Base-by-base conservation (phyloP, 768 basidiomycete species). In the Termitomyces bulborhizus region DNA sequence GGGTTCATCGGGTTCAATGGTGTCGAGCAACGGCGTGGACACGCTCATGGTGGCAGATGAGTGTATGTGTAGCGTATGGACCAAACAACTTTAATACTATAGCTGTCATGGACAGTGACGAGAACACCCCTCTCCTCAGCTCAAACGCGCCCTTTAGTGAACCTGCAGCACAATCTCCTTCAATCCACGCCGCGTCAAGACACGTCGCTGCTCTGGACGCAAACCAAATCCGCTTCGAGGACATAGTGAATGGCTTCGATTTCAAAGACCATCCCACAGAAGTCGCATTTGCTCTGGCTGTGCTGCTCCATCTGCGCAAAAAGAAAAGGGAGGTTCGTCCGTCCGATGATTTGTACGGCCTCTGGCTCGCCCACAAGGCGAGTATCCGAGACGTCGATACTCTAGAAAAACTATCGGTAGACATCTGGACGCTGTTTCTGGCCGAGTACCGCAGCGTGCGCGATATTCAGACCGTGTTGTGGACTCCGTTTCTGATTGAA, bases 1-100 rank as follows among this genome's bases (percentile, higher is more conserved):
- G 51, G 73, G 75, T 42, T 93, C 92, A 69, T 96, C 93, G 31
- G 93, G 84, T 68, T 95, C 93, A 54, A 96, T 96, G 34, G 88
- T 90, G 56, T 86, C 78, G 45, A 92, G 75, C 48, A 92, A 73
- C 21, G 89, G 87, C 31, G 83, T 78, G 29, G 77, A 72, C 51
- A 73, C 74, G 70, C 78, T 83, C 85, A 71, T 67, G 45, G 49
- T 36, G 53, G 53, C 37, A 31, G 45, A n/a, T 16, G 12, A 27
- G 18, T 11, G 21, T 27, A 27, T 36, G 15, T 12, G 12, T n/a
- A n/a, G 36, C 3, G 12, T 12, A 53, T 46, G 21, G 45, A 34
- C 42, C 60, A 61, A 62, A 62, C 52, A 62, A 51, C 52, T 15
- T 3, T 16, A 21, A 18, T 13, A 32, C 15, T 27, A 24, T 48